Evolutionary conservation across 2,329 filamentous ascomycete genomes (phyloP), one percentile per base, ranked within the genome.

Genomic region (Ciborinia camelliae): DNA sequence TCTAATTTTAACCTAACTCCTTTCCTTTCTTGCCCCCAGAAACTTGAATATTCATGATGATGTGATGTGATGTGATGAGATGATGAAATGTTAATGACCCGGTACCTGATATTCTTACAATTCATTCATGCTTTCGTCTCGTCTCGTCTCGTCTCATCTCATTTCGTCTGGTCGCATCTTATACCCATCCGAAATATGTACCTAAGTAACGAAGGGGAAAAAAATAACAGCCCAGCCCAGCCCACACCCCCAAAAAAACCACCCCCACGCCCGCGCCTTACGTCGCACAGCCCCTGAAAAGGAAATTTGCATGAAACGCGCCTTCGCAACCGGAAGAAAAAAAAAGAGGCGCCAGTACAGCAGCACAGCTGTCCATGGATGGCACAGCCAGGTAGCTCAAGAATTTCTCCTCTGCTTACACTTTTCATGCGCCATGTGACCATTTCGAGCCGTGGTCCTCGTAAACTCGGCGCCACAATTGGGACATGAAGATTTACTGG

Each of bases 401-500:
- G 77, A 79, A 69, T 79, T 81, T 69, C 84, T 80, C 72, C 85
- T 81, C 74, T 86, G 87, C 81, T 97, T 97, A 81, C 93, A 98
- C 79, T 97, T 97, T 74, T 96, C 92, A 77, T 97, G 91, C 63
- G 85, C 76, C 70, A 88, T 82, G 75, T 98, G 94, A 15, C 93
- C 93, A 74, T 97, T 97, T 67, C 92, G 85, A 52, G 94, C 94
- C 28, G 84, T 88, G 7, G 93, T 97, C 71, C 94, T 84, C 15
- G 94, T 97, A 73, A 98, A 98, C 73, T 96, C 92, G 14, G 92
- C 92, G 45, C 92, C 92, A 74, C 94, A 98, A 75, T 92, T 90
- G 23, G 92, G 92, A 75, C 94, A 98, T 58, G 88, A 88, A 3
- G 92, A 91, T 79, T 97, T 97, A 37, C 90, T 83, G 14, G 93